Percentiles rank a stretch among this genome's conserved stretches.
These are phyloP conservation scores for Colletotrichum graminicola DNA, from an alignment of 2,329 filamentous ascomycete genomes.

Conservation along the genomic window DNA sequence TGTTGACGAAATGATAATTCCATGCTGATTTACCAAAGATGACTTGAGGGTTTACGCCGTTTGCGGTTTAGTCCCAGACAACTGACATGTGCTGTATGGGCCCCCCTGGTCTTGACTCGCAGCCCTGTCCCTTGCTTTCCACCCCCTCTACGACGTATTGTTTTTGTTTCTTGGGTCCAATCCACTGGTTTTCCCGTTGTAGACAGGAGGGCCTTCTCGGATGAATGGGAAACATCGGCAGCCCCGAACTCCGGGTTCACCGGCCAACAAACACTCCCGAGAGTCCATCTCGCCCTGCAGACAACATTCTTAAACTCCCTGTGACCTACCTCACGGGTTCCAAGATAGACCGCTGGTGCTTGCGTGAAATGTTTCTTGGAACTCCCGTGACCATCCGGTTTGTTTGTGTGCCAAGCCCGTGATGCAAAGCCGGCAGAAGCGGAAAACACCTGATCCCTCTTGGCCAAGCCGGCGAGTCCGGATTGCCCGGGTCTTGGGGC, in stretches of 20 bases:
- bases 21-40: slow-evolving; percentile 5
- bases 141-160: background rate
- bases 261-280: background rate
- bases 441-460: background rate
- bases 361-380: background rate
- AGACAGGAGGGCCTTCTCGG: background rate
- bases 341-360: no score
- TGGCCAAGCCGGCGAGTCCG: background rate
- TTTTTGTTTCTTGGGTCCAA: background rate
- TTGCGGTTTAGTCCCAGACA: slow-evolving; percentile 24
- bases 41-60: slow-evolving; percentile 23
- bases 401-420: background rate
- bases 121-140: background rate
- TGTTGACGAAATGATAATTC: background rate
- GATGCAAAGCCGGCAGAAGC: background rate
- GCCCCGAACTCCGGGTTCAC: background rate
- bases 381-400: background rate
- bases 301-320: background rate
- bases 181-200: background rate
- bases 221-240: background rate
- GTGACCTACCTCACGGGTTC: no score
- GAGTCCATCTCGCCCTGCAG: background rate
- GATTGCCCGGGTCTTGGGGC: background rate
- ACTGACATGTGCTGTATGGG: background rate
- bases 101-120: slow-evolving; percentile 4